A percentile compares a stretch with the other conserved stretches of the same genome.
phyloP scores from a whole-genome alignment of 2,329 filamentous ascomycete genomes.

The Fusarium lyarnte region DNA sequence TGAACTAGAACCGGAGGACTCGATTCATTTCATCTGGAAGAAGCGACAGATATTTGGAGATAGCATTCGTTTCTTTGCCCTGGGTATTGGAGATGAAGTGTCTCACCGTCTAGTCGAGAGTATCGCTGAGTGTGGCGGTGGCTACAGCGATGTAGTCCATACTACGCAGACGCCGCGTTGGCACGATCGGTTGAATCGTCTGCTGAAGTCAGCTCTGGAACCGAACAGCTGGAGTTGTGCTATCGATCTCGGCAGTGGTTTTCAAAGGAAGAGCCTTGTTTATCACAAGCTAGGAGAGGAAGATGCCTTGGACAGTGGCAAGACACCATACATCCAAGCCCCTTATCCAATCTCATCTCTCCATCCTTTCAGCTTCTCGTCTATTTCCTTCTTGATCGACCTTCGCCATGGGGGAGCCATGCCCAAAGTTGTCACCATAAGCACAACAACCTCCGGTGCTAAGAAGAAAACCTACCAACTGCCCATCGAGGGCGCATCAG shows the following conservation, averaged over 20 bases:
- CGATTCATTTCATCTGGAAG: background rate
- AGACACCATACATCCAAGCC: background rate
- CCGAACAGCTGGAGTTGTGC: background rate
- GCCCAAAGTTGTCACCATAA: rapidly evolving
- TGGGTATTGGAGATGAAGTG: rapidly evolving
- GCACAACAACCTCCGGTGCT: rapidly evolving
- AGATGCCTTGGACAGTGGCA: too few species aligned
- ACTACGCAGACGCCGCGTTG: background rate
- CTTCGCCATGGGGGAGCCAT: rapidly evolving
- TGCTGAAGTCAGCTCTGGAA: rapidly evolving
- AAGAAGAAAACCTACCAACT: rapidly evolving
- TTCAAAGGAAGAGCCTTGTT: rapidly evolving
- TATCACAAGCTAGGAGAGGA: background rate
- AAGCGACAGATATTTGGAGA: rapidly evolving
- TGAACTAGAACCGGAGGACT: rapidly evolving
- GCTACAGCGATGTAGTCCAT: background rate
- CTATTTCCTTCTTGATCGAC: background rate
- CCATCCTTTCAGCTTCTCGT: background rate
- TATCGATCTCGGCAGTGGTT: rapidly evolving
- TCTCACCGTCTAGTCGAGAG: background rate
- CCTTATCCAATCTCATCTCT: background rate
- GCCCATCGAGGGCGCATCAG: rapidly evolving
- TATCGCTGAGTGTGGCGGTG: background rate
- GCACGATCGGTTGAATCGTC: rapidly evolving
- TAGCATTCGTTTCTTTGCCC: rapidly evolving